These are phyloP conservation scores for Thielaviopsis punctulata DNA, from an alignment of 2,329 filamentous ascomycete species.

Conservation along the genomic window DNA sequence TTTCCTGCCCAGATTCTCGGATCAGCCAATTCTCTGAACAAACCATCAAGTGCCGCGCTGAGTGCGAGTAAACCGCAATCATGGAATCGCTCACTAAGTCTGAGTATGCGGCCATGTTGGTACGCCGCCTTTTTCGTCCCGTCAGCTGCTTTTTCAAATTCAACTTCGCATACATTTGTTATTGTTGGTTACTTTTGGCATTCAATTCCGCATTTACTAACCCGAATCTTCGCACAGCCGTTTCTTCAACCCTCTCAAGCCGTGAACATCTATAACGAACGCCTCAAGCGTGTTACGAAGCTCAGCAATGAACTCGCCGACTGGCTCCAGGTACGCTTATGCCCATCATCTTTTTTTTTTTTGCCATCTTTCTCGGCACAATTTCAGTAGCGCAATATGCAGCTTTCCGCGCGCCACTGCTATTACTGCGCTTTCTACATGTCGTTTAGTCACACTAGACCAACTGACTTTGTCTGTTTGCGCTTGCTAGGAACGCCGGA, in stretches of 20 bases:
- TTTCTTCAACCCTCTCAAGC: conserved; percentile 69
- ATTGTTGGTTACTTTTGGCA: background rate
- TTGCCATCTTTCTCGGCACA: background rate
- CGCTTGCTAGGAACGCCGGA: conserved; percentile 90
- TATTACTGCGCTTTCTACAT: background rate
- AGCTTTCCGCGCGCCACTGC: background rate
- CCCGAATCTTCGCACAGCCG: conserved; percentile 36
- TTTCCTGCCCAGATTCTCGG: no score
- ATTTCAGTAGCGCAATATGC: background rate
- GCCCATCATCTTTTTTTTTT: no score
- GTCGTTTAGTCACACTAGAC: background rate
- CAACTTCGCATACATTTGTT: no score
- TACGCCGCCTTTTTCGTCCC: conserved; percentile 30
- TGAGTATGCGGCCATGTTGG: conserved; percentile 91
- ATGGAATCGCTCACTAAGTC: conserved; percentile 68
- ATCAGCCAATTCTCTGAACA: background rate
- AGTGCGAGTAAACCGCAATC: conserved; percentile 24
- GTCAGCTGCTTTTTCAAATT: background rate
- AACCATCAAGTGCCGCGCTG: background rate
- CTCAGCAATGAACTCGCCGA: conserved; percentile 86
- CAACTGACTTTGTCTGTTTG: background rate
- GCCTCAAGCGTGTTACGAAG: conserved; percentile 70
- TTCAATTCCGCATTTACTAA: background rate
- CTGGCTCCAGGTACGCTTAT: conserved; percentile 67
- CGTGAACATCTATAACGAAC: conserved; percentile 65